A percentile compares a stretch with the other conserved stretches of the same genome.
These are phyloP conservation scores for Solanum appendiculatum DNA, from an alignment of 257 asterid genomes.

Conservation along the genomic window DNA sequence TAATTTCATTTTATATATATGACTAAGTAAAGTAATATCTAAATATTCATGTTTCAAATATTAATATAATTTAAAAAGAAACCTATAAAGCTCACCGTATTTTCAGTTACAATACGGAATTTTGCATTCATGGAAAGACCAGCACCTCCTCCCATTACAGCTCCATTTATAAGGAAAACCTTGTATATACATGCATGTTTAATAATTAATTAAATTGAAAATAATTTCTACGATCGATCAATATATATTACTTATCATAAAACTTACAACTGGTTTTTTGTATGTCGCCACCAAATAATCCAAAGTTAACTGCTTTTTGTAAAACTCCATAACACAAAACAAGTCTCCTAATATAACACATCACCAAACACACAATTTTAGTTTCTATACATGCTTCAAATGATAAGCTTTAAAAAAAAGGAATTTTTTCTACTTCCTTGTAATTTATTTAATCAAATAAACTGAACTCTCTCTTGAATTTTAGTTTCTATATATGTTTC, in stretches of 20 bases:
- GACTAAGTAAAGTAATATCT: too few species aligned
- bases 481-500: too few species aligned
- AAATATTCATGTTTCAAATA: neutral
- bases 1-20: too few species aligned
- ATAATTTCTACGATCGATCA: neutral
- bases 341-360: neutral
- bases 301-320: neutral
- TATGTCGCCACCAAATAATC: constrained; percentile 6
- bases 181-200: neutral
- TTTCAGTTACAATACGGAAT: constrained; percentile 3
- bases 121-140: constrained; percentile 7
- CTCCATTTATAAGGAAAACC: constrained; percentile 4
- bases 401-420: neutral
- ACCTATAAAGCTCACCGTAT: neutral
- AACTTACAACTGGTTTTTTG: constrained; percentile 3
- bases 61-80: too few species aligned
- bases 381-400: neutral
- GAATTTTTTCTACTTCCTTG: too few species aligned
- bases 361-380: neutral
- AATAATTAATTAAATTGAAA: neutral
- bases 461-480: too few species aligned
- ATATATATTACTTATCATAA: neutral
- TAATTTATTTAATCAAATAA: too few species aligned
- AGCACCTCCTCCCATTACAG: constrained; percentile 16
- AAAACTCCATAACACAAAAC: neutral